Evolutionary conservation across 2,329 filamentous ascomycete genomes (phyloP), one percentile per base, ranked within the genome.

Genomic region (Calonectria honghensis): DNA sequence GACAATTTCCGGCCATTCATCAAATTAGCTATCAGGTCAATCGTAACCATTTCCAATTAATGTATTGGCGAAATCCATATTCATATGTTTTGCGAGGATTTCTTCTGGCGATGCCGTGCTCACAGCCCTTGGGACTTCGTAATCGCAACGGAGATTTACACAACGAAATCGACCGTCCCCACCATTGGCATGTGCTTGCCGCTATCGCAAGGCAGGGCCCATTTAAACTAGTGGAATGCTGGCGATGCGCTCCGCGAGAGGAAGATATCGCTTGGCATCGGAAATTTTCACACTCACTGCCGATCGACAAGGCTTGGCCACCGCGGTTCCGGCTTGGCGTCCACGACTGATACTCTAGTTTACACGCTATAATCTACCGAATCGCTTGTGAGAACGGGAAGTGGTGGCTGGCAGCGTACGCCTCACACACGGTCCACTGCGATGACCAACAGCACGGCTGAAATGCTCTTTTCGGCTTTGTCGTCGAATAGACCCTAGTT

Each of bases 311-410:
- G 57, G 35, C n/a, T 29, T 24, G 35, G 24, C 37, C 57, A 61
- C 57, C 57, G 57, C 14, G 7, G n/a, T 61, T 61, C 57, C 57
- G 57, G 57, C 57, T 61, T 61, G 57, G 57, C 57, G n/a, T 32
- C 6, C 31, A n/a, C 20, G 31, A 6, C 9, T 18, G 13, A 31
- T 31, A 13, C 52, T 13, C 29, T 57, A 20, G 31, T 31, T n/a
- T 35, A 5, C 51, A 35, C 31, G 31, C 10, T 11, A n/a, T 20
- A 35, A 35, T n/a, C 31, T 32, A n/a, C 3, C 31, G 10, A 57
- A 11, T 20, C n/a, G 27, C 7, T 18, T 11, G 14, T 10, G 51
- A 11, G 27, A 10, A 54, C 10, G 16, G 27, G 50, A 45, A 54
- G 3, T 32, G 51, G 18, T 11, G 11, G 20, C 27, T 54, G 27